These are phyloP conservation scores for Collybia sp. DNA, from an alignment of 768 basidiomycete genomes.

Conservation along the genomic window DNA sequence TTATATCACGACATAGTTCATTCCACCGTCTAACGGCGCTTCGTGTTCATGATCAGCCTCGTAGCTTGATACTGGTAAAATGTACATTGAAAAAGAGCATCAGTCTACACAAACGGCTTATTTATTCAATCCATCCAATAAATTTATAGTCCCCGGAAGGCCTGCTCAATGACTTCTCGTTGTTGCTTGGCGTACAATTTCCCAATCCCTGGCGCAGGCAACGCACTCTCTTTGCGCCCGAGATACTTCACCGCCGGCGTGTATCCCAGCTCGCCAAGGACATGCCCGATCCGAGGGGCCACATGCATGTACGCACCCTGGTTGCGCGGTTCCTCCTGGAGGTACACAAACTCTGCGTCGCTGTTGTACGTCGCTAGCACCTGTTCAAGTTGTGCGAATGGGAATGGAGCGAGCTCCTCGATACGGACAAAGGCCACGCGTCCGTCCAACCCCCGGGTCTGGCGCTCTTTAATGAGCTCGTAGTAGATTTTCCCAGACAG, in stretches of 20 bases:
- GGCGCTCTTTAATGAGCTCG: conserved; percentile 72
- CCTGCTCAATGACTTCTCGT: conserved; percentile 49
- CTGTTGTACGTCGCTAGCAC: conserved; percentile 41
- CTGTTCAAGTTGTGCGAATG: conserved; percentile 49
- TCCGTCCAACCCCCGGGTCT: conserved; percentile 39
- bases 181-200: conserved; percentile 66
- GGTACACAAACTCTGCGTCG: conserved; percentile 49
- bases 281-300: conserved; percentile 42
- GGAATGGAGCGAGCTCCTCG: conserved; percentile 89
- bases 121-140: not conserved
- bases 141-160: conserved; percentile 45
- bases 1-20: too few relatives aligned
- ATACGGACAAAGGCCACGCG: conserved; percentile 68
- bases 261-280: conserved; percentile 38
- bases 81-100: too few relatives aligned
- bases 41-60: too few relatives aligned
- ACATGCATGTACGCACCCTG: conserved; percentile 81
- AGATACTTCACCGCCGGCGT: conserved; percentile 39
- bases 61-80: too few relatives aligned
- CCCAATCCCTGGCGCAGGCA: conserved; percentile 77
- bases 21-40: too few relatives aligned
- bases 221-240: conserved; percentile 68
- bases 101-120: too few relatives aligned
- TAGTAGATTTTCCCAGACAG: conserved; percentile 87
- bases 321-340: conserved; percentile 88